These are phyloP conservation scores for Lunasporangiospora selenospora DNA, from an alignment of 192 early-diverging fungal species.

Conservation along the genomic window DNA sequence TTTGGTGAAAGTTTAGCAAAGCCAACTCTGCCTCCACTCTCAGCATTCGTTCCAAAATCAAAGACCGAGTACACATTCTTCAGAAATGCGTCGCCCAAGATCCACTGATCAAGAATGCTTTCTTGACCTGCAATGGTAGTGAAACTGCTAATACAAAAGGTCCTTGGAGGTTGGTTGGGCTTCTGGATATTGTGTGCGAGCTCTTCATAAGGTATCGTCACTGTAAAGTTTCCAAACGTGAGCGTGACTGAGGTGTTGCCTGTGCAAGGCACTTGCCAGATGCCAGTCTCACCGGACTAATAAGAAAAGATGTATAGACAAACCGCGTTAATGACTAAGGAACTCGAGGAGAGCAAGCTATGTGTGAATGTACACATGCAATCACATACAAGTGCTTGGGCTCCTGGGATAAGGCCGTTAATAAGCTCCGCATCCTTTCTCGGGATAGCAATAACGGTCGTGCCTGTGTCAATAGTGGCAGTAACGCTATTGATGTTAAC, in stretches of 20 bases:
- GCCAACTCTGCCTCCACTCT: constrained; percentile 44
- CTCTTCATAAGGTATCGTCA: constrained; percentile 19
- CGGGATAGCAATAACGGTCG: constrained; percentile 59
- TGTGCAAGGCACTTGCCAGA: constrained; percentile 53
- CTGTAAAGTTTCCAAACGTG: constrained; percentile 22
- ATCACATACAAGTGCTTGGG: constrained; percentile 12
- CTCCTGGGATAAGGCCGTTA: constrained; percentile 50
- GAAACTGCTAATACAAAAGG: too few species aligned
- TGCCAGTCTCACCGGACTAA: neutral
- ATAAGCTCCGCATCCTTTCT: constrained; percentile 34
- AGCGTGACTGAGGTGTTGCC: constrained; percentile 22
- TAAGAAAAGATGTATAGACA: neutral
- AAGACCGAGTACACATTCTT: constrained; percentile 57
- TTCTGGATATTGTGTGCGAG: constrained; percentile 18
- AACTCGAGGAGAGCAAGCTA: neutral
- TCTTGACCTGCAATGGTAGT: constrained; percentile 9
- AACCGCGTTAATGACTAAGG: neutral
- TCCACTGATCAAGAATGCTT: constrained; percentile 31
- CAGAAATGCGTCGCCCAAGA: constrained; percentile 58
- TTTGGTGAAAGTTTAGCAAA: constrained; percentile 35
- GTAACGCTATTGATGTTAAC: neutral
- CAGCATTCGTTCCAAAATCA: constrained; percentile 50
- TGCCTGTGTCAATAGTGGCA: constrained; percentile 65
- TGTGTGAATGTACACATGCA: too few species aligned
- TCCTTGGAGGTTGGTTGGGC: too few species aligned